phyloP scores from a whole-genome alignment of 768 basidiomycete genomes.

The Suillus weaverae region DNA sequence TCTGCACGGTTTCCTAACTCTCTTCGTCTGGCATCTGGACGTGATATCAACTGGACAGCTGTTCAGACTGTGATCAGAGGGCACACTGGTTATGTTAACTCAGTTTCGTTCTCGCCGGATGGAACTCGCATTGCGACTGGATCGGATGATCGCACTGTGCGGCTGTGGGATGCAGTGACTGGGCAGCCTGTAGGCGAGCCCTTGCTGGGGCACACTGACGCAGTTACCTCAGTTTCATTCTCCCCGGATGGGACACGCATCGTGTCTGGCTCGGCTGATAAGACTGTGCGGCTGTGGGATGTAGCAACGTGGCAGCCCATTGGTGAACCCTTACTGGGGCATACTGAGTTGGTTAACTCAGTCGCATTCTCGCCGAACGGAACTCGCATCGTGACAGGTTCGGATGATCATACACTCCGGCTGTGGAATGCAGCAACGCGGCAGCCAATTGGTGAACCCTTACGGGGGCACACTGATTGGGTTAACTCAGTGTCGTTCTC shows the following conservation, averaged over 20 bases:
- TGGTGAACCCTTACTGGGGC: background rate
- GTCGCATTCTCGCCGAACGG: background rate
- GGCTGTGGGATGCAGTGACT: background rate
- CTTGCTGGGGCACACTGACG: background rate
- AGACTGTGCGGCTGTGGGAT: background rate
- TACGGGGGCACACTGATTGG: background rate
- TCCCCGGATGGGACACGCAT: background rate
- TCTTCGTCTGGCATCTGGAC: background rate
- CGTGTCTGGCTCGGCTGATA: background rate
- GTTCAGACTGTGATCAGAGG: background rate
- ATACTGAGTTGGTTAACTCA: background rate
- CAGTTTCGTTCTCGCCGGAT: background rate
- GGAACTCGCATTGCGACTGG: background rate
- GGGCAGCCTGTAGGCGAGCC: background rate
- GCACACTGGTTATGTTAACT: background rate
- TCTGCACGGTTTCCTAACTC: background rate
- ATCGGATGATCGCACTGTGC: background rate
- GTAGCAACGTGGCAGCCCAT: background rate
- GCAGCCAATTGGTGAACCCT: background rate
- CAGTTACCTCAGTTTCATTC: background rate
- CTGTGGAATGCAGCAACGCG: background rate
- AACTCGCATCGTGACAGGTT: background rate
- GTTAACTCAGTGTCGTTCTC: background rate
- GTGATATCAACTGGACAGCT: background rate
- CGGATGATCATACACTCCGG: background rate